Base-by-base conservation (phyloP, 345 rosid species). In the Eucalyptus sp. region DNA sequence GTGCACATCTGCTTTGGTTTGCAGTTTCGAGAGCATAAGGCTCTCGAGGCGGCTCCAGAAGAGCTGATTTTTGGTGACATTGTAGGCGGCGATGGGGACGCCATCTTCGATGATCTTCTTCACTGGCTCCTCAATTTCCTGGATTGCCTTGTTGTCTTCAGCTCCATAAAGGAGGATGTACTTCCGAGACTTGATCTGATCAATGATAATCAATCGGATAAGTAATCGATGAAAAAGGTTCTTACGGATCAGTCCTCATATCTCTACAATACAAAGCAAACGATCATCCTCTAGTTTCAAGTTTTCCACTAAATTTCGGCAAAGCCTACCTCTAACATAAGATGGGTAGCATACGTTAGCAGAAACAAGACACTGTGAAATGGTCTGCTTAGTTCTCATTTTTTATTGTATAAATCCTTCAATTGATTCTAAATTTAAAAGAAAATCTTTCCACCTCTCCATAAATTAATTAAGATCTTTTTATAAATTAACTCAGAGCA, bases 101-200 rank as follows among this genome's bases (percentile, higher is more conserved):
- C 87, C 89, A 14, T 88, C 87, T 20, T 83, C 87, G 27, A 44
- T 31, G 48, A 83, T 58, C 44, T 80, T 88, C 80, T 83, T 83
- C 46, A 80, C 52, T 18, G 17, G 46, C 25, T 81, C 89, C 71
- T 88, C 89, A 29, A 80, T 25, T 58, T 88, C 87, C 5, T 83
- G 79, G 7, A 44, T 56, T 20, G 41, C 80, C 87, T 54, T 80
- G 27, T 27, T 56, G 76, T 88, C 91, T 48, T 89, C 90, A 20
- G 91, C 89, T 89, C 91, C 92, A 33, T 87, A 89, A 5, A 89
- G 66, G 87, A 87, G 66, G 52, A 91, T 58, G 88, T 44, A 66
- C 49, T 71, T 62, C 60, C 56, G 66, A 58, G 76, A 56, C 49
- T 87, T 13, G 66, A 87, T 76, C 84, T 76, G 84, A 76, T 41